phyloP scores from a whole-genome alignment of 495 filamentous ascomycete genomes.

The Penicillium odoratum region DNA sequence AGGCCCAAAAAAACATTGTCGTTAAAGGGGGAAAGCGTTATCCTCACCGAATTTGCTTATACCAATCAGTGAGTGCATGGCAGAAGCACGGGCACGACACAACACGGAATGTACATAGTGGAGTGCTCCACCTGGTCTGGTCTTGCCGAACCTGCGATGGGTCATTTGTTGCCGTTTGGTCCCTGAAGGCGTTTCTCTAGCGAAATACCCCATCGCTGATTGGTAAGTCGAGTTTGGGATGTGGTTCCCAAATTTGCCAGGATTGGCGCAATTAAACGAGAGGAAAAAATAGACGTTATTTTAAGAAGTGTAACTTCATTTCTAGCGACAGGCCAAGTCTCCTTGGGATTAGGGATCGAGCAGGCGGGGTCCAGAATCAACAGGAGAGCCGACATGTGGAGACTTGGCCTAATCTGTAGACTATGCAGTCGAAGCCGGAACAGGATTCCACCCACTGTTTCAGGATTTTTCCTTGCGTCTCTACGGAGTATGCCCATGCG shows the following conservation, averaged over 20 bases:
- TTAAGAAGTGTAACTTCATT: background rate
- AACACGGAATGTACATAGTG: background rate
- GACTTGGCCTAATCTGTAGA: background rate
- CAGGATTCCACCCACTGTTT: slow-evolving; percentile 27
- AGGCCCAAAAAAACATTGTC: too few relatives aligned
- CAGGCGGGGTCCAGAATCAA: background rate
- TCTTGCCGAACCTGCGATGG: background rate
- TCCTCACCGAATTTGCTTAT: background rate
- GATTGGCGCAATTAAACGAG: background rate
- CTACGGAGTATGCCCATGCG: slow-evolving; percentile 3
- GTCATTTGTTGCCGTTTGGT: background rate
- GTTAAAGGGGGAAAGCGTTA: background rate
- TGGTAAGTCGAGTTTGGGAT: too few relatives aligned
- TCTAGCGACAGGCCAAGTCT: background rate
- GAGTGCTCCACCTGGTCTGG: background rate
- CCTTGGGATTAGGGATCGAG: background rate
- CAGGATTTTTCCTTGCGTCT: slow-evolving; percentile 24
- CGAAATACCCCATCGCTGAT: background rate
- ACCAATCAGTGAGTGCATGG: background rate
- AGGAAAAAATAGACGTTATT: background rate
- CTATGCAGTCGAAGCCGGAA: background rate
- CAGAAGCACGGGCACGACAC: background rate
- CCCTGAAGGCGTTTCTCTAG: background rate
- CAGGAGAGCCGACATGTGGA: background rate
- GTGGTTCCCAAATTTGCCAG: background rate